A percentile compares a stretch with the other conserved stretches of the same genome.
phyloP scores from a whole-genome alignment of 1,139 yeast species.

The Candida tropicalis region DNA sequence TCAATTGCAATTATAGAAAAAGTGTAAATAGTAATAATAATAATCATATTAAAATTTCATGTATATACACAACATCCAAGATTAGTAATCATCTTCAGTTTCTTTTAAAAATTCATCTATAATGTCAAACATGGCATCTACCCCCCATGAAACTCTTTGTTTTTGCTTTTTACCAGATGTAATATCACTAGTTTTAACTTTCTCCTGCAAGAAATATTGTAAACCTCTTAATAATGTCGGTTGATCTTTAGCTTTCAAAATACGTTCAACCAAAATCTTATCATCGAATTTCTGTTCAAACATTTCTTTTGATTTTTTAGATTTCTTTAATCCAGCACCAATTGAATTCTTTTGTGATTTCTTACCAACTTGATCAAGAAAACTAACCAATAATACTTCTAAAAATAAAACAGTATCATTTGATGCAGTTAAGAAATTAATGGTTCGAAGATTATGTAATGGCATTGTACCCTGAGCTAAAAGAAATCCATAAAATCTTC shows the following conservation, averaged over 20 bases:
- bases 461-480: slow-evolving; percentile 74
- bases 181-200: slow-evolving; percentile 52
- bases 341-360: slow-evolving; percentile 56
- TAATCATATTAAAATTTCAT: neutral
- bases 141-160: slow-evolving; percentile 73
- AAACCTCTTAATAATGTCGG: slow-evolving; percentile 68
- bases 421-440: slow-evolving; percentile 74
- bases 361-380: slow-evolving; percentile 68
- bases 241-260: slow-evolving; percentile 67
- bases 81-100: slow-evolving; percentile 4
- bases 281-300: slow-evolving; percentile 53
- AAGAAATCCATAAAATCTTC: slow-evolving; percentile 75
- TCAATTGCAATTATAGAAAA: slow-evolving; percentile 41
- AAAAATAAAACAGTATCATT: slow-evolving; percentile 68
- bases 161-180: slow-evolving; percentile 61
- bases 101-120: slow-evolving; percentile 49
- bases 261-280: slow-evolving; percentile 52
- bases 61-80: no score
- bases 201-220: slow-evolving; percentile 64
- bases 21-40: slow-evolving; percentile 7
- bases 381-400: slow-evolving; percentile 70
- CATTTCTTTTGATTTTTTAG: slow-evolving; percentile 33
- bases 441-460: slow-evolving; percentile 69
- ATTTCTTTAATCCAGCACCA: slow-evolving; percentile 44
- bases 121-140: slow-evolving; percentile 54